These are phyloP conservation scores for Fusarium sterilihyphosum DNA, from an alignment of 2,329 filamentous ascomycete species.

Conservation along the genomic window DNA sequence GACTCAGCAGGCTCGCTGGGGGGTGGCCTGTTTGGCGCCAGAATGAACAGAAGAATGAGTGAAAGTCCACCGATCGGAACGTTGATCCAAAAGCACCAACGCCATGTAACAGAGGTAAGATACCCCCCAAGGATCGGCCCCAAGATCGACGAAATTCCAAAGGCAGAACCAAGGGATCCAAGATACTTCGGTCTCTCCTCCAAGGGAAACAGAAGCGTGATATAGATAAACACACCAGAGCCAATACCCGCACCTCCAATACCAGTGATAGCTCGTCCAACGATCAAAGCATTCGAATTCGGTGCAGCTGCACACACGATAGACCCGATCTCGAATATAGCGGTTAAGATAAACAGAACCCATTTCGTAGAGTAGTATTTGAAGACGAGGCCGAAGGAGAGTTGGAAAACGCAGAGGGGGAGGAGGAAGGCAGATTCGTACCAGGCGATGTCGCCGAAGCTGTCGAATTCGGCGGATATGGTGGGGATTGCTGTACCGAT, in stretches of 20 bases:
- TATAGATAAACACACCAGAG: constrained; percentile 9
- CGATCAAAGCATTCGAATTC: constrained; percentile 7
- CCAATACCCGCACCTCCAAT: constrained; percentile 26
- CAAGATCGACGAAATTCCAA: constrained; percentile 10
- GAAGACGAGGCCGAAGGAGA: constrained; percentile 20
- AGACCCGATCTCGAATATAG: constrained; percentile 11
- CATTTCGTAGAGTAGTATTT: constrained; percentile 28
- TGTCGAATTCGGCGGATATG: constrained; percentile 24
- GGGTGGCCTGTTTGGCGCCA: constrained; percentile 3
- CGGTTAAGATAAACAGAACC: constrained; percentile 4
- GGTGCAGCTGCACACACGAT: constrained; percentile 20
- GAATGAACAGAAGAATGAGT: neutral
- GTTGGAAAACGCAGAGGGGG: constrained; percentile 24
- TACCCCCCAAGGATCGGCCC: constrained; percentile 21
- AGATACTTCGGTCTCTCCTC: constrained; percentile 21
- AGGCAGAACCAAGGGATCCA: neutral
- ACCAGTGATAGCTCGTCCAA: constrained; percentile 16
- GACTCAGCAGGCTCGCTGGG: neutral
- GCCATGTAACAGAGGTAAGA: constrained; percentile 19
- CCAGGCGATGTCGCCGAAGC: constrained; percentile 25
- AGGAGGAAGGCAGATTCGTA: constrained; percentile 28
- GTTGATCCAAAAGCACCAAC: constrained; percentile 34
- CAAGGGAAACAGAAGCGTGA: constrained; percentile 7
- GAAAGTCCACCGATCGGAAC: constrained; percentile 19
- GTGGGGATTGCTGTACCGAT: constrained; percentile 26